phyloP scores from a whole-genome alignment of 179 eudicot species.

The Heliamphora pulchella region DNA sequence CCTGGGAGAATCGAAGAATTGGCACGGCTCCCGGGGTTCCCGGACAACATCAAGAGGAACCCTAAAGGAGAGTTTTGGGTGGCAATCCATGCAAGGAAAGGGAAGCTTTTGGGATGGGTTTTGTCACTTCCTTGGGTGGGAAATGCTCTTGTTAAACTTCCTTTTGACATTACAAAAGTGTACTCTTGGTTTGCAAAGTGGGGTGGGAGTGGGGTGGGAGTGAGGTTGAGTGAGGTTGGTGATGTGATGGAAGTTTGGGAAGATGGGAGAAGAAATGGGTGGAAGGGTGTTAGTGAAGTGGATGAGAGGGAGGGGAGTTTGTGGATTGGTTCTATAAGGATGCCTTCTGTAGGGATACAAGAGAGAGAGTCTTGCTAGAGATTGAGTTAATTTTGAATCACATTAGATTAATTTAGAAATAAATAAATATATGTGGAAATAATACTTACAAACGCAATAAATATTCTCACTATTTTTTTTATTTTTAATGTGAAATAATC shows the following conservation, averaged over 20 bases:
- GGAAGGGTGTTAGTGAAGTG: constrained; percentile 74
- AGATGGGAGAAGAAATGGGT: constrained; percentile 25
- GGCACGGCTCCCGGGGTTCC: constrained; percentile 48
- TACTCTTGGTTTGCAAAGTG: constrained; percentile 24
- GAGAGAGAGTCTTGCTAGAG: too few relatives aligned
- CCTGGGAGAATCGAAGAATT: constrained; percentile 37
- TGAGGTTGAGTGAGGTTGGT: constrained; percentile 52
- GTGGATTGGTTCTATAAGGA: constrained; percentile 71
- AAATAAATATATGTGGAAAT: too few relatives aligned
- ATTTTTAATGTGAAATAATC: too few relatives aligned
- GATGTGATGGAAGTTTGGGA: constrained; percentile 45
- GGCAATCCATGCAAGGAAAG: constrained; percentile 47
- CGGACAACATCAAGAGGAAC: constrained; percentile 65
- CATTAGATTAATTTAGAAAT: too few relatives aligned
- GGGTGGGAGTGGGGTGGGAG: constrained; percentile 47
- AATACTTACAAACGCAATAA: too few relatives aligned
- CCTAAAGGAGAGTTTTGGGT: constrained; percentile 68
- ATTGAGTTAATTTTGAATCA: too few relatives aligned
- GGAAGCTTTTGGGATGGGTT: constrained; percentile 31
- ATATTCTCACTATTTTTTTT: too few relatives aligned
- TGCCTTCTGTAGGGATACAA: constrained; percentile 29
- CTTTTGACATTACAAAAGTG: constrained; percentile 35
- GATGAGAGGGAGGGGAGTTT: constrained; percentile 56
- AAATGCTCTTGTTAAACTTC: constrained; percentile 30
- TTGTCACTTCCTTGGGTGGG: constrained; percentile 48